These are phyloP conservation scores for Helotiales sp. DNA, from an alignment of 2,329 filamentous ascomycete genomes.

Conservation along the genomic window DNA sequence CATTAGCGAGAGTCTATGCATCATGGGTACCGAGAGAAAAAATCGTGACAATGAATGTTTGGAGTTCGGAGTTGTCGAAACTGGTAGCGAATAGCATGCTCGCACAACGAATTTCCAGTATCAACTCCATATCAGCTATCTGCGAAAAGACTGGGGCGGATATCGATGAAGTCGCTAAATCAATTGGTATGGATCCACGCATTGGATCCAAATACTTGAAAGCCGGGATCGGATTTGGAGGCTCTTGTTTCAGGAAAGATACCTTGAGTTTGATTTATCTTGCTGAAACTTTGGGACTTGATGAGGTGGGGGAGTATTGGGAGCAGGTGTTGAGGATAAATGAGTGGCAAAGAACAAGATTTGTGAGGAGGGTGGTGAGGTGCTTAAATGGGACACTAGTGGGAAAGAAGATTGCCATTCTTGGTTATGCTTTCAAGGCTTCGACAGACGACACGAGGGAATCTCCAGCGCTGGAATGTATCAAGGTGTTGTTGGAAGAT, in stretches of 20 bases:
- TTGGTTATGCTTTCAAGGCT: slow-evolving; percentile 81
- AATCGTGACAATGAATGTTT: slow-evolving; percentile 73
- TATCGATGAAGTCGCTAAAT: slow-evolving; percentile 68
- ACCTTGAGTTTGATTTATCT: slow-evolving; percentile 73
- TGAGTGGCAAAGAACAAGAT: slow-evolving; percentile 70
- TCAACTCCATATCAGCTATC: slow-evolving; percentile 79
- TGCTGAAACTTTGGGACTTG: slow-evolving; percentile 66
- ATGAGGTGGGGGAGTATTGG: slow-evolving; percentile 77
- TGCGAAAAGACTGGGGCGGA: slow-evolving; percentile 77
- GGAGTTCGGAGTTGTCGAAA: slow-evolving; percentile 78
- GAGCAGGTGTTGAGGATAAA: slow-evolving; percentile 73
- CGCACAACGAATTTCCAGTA: slow-evolving; percentile 77
- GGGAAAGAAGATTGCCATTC: slow-evolving; percentile 69
- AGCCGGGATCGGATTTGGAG: slow-evolving; percentile 75
- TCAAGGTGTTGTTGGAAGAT: slow-evolving; percentile 65
- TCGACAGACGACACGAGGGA: slow-evolving; percentile 76
- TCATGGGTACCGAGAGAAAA: slow-evolving; percentile 67
- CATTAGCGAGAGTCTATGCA: slow-evolving; percentile 65
- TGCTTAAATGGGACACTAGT: slow-evolving; percentile 68
- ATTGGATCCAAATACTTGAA: slow-evolving; percentile 75
- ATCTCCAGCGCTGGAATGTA: slow-evolving; percentile 66
- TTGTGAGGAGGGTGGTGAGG: slow-evolving; percentile 64
- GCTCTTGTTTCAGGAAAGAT: slow-evolving; percentile 82
- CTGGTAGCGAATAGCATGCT: slow-evolving; percentile 79
- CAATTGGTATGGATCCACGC: slow-evolving; percentile 68